phyloP scores from a whole-genome alignment of 2,329 filamentous ascomycete genomes.

The Aureobasidium subglaciale region DNA sequence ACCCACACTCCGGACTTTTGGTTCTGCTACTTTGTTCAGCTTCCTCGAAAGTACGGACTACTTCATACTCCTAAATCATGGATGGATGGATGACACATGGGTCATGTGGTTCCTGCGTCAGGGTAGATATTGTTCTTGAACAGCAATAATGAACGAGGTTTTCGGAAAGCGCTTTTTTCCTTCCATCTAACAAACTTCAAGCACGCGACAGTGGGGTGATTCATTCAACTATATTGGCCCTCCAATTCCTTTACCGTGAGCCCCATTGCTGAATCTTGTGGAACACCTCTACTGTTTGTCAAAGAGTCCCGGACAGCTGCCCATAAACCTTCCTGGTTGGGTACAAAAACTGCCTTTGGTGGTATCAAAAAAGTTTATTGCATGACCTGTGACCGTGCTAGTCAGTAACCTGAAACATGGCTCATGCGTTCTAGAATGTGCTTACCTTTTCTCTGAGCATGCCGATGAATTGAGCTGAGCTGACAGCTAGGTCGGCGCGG shows the following conservation, averaged over 20 bases:
- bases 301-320: not conserved
- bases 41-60: too few relatives aligned
- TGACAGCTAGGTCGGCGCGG: conserved; percentile 86
- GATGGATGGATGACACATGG: not conserved
- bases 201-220: not conserved
- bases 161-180: not conserved
- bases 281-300: conserved; percentile 6
- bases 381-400: not conserved
- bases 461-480: conserved; percentile 88
- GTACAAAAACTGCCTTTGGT: not conserved
- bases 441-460: conserved; percentile 86
- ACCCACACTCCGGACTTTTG: not conserved
- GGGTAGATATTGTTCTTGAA: too few relatives aligned
- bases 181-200: not conserved
- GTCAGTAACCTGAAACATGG: not conserved
- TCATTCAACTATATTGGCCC: not conserved
- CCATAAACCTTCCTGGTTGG: not conserved
- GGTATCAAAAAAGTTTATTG: conserved; percentile 2
- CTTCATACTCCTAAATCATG: not conserved
- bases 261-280: not conserved
- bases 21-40: not conserved
- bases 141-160: not conserved
- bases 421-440: not conserved
- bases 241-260: not conserved
- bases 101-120: conserved; percentile 1